Evolutionary conservation across 176 grass and related monocot genomes (phyloP), one percentile per base, ranked within the genome.

Genomic region (Phoenix roebelenii): DNA sequence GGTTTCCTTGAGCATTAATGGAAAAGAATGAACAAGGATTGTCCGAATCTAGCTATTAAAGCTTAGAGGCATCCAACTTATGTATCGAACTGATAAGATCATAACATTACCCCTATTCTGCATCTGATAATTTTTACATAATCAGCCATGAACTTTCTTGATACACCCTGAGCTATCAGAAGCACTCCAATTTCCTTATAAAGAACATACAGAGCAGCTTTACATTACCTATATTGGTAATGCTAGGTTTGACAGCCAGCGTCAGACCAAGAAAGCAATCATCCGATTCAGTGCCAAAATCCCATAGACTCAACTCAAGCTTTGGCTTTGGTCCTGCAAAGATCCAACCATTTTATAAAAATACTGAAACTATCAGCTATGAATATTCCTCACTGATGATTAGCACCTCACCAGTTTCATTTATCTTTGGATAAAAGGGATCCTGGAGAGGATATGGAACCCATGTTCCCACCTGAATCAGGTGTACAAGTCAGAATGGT

Each of bases 231-330:
- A 61, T 81, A 69, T 65, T 67, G 81, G 83, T 55, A 86, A 83
- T 70, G 71, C 71, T 89, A 66, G 82, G 86, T 55, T 82, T 87
- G n/a, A 87, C 53, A 57, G 79, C 88, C 52, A 95, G 75, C 52
- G 90, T 89, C 73, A 95, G 80, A 72, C 87, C 90, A 75, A 95
- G 85, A 60, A 70, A 82, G 60, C 72, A 86, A 22, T 89, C 85
- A 56, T 95, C 90, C 55, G 72, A 64, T 77, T 95, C 80, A 32
- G 77, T 67, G 44, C 85, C 65, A 29, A 83, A 88, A 76, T 86
- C 68, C 85, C 85, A 95, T 23, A 95, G 66, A 70, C 81, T 86
- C 67, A 95, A 67, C 71, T 95, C 90, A 66, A 95, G 73, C 61
- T 76, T 86, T 64, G 86, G 79, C 26, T 73, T 60, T 64, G 58